These are phyloP conservation scores for Monilinia laxa DNA, from an alignment of 2,329 filamentous ascomycete species.

Conservation along the genomic window DNA sequence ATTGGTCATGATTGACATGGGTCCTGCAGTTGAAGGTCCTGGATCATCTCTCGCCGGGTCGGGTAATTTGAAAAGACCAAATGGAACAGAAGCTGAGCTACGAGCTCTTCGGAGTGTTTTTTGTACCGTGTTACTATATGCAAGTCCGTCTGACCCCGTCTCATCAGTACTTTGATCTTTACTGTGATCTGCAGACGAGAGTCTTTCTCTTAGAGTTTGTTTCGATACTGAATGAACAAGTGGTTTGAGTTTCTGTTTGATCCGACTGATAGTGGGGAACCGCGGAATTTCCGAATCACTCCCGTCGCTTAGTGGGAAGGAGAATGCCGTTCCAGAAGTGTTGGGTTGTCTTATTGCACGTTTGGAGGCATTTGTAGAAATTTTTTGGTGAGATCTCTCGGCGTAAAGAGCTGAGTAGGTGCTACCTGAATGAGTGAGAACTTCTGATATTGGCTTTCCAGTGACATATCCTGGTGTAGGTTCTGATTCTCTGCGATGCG, in stretches of 20 bases:
- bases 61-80: constrained; percentile 15
- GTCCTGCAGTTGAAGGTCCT: background rate
- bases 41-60: constrained; percentile 8
- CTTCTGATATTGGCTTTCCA: background rate
- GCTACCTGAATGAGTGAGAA: background rate
- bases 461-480: background rate
- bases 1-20: background rate
- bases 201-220: background rate
- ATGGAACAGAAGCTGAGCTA: constrained; percentile 15
- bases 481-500: constrained; percentile 12
- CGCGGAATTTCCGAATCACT: constrained; percentile 18
- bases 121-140: background rate
- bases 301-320: constrained; percentile 13
- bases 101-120: constrained; percentile 13
- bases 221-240: constrained; percentile 13
- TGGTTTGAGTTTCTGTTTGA: constrained; percentile 13
- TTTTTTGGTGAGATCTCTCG: background rate
- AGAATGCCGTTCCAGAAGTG: constrained; percentile 6
- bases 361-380: background rate
- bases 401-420: background rate
- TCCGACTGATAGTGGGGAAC: background rate
- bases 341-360: background rate
- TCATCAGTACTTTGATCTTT: background rate
- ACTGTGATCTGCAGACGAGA: background rate
- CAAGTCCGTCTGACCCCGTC: background rate